Evolutionary conservation across 1,284 basidiomycete genomes (phyloP).

Genomic region (Ceratobasidium sp.): DNA sequence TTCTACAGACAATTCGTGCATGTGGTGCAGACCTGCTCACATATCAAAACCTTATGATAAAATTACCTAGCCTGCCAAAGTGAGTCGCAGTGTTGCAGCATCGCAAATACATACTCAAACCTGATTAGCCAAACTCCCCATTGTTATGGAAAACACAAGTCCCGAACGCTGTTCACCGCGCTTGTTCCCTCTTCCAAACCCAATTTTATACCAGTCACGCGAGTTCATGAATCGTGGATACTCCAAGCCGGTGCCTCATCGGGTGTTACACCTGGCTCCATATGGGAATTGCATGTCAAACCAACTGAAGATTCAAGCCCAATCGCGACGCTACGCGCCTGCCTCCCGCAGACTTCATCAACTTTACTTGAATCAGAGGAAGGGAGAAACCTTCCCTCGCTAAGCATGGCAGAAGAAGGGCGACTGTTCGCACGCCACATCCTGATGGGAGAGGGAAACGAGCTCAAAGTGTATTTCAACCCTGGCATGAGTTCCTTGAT

Average conservation of each 20-base stretch:
- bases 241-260: slow-evolving; percentile 69
- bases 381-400: not conserved
- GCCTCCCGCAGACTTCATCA: not conserved
- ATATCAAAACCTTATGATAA: slow-evolving; percentile 60
- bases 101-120: not conserved
- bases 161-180: slow-evolving; percentile 62
- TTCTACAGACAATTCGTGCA: slow-evolving; percentile 61
- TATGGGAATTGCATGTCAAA: slow-evolving; percentile 64
- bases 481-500: not conserved
- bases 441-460: not conserved
- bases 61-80: slow-evolving; percentile 43
- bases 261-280: slow-evolving; percentile 63
- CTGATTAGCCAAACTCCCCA: slow-evolving; percentile 60
- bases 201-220: not conserved
- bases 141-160: slow-evolving; percentile 62
- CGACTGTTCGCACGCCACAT: not conserved
- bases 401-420: too few relatives aligned
- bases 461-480: not conserved
- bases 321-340: not conserved
- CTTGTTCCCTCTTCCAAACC: not conserved
- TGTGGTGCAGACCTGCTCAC: slow-evolving; percentile 64
- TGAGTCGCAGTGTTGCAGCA: slow-evolving; percentile 44
- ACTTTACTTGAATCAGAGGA: not conserved
- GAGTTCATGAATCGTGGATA: slow-evolving; percentile 44
- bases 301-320: not conserved